A percentile compares a stretch with the other conserved stretches of the same genome.
Conservation (phyloP, 2,329 filamentous ascomycete genomes). For the Aureobasidium sp. region DNA sequence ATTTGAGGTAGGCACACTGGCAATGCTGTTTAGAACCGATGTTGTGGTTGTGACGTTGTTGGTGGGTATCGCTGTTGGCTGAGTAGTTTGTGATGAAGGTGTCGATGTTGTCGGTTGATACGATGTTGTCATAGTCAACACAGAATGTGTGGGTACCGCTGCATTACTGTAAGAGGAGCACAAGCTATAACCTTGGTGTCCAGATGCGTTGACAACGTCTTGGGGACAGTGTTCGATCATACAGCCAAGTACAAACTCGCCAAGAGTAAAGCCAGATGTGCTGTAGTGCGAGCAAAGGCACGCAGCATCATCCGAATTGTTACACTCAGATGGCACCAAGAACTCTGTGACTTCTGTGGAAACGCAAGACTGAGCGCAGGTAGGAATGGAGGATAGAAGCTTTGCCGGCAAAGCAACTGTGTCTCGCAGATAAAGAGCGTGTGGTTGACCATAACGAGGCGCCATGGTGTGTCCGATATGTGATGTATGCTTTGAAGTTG, state of each 20-base stretch:
- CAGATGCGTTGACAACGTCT: not conserved
- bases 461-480: not conserved
- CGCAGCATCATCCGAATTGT: constrained; percentile 19
- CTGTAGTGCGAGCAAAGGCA: constrained; percentile 30
- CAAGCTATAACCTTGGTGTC: constrained; percentile 22
- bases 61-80: not conserved
- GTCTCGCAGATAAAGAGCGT: not conserved
- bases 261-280: constrained; percentile 26
- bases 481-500: not conserved
- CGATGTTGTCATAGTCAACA: constrained; percentile 20
- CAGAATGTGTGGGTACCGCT: constrained; percentile 24
- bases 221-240: constrained; percentile 18
- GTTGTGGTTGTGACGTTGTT: not conserved
- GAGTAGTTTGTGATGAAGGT: not conserved
- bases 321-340: constrained; percentile 18
- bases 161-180: constrained; percentile 23
- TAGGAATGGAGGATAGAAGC: constrained; percentile 19
- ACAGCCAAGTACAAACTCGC: constrained; percentile 26
- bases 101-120: not conserved
- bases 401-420: constrained; percentile 13
- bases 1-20: not conserved
- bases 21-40: not conserved
- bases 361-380: constrained; percentile 27
- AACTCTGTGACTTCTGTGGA: constrained; percentile 21
- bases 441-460: not conserved